A percentile compares a stretch with the other conserved stretches of the same genome.
These are phyloP conservation scores for Malus orientalis DNA, from an alignment of 306 rosid genomes.

Conservation along the genomic window DNA sequence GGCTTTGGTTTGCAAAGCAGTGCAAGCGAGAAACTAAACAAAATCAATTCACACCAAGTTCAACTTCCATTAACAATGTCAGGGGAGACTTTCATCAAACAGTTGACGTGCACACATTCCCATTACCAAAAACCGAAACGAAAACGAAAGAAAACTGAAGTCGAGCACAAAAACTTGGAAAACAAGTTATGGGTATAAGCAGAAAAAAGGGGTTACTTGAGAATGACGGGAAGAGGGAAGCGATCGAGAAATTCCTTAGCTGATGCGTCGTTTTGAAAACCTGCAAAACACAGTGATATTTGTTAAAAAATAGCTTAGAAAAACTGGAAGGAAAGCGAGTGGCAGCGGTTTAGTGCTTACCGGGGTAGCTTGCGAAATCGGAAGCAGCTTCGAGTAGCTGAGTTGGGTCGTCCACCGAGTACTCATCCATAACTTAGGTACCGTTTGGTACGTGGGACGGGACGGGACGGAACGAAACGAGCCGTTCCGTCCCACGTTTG, in stretches of 20 bases:
- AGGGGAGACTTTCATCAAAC: background rate
- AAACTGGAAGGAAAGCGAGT: background rate
- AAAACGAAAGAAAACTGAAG: background rate
- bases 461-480: no score
- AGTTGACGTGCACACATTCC: background rate
- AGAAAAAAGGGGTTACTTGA: conserved; percentile 36
- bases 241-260: conserved; percentile 56
- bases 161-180: background rate
- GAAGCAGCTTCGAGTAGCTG: conserved; percentile 66
- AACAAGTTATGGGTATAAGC: background rate
- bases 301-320: background rate
- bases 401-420: conserved; percentile 45
- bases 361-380: conserved; percentile 56
- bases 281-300: conserved; percentile 18
- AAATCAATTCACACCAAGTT: background rate
- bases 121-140: background rate
- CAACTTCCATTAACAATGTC: background rate
- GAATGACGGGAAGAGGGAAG: conserved; percentile 65
- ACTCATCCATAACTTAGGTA: conserved; percentile 36
- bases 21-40: conserved; percentile 23
- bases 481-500: no score
- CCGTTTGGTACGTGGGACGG: no score
- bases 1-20: conserved; percentile 67
- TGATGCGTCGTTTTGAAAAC: conserved; percentile 58
- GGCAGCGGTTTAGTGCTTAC: conserved; percentile 12